A percentile compares a stretch with the other conserved stretches of the same genome.
Evolutionary conservation across 1,139 yeast species (phyloP).

Genomic region (Yamadazyma trypodendri): DNA sequence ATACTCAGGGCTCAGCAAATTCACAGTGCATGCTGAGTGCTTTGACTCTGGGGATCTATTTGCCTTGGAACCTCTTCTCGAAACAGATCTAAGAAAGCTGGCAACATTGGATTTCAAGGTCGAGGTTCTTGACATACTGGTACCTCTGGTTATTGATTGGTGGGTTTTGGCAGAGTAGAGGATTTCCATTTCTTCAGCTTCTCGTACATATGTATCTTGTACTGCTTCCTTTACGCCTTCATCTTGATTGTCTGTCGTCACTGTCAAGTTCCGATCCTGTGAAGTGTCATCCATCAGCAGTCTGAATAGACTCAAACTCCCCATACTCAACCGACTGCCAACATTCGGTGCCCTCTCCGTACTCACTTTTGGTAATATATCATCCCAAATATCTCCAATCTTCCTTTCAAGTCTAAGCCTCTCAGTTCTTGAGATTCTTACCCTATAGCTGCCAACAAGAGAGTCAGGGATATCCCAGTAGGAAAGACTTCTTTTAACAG

Average conservation of each 20-base stretch:
- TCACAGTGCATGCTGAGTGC: too few species aligned
- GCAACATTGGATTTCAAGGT: constrained; percentile 6
- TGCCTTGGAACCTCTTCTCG: neutral
- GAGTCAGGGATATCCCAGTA: neutral
- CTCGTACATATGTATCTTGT: too few species aligned
- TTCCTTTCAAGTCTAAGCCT: constrained; percentile 18
- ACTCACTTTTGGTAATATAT: constrained; percentile 16
- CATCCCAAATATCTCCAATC: constrained; percentile 20
- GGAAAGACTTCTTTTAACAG: neutral
- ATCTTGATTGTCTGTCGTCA: neutral
- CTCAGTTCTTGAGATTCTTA: constrained; percentile 8
- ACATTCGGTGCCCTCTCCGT: constrained; percentile 2
- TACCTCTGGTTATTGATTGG: neutral
- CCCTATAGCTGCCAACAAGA: neutral
- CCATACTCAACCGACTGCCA: constrained; percentile 6
- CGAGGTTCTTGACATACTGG: constrained; percentile 6
- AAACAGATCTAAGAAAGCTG: constrained; percentile 3
- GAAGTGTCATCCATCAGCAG: neutral
- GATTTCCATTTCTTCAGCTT: constrained; percentile 3
- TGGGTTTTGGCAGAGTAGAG: constrained; percentile 10
- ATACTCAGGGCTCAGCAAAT: too few species aligned
- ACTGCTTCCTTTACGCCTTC: too few species aligned
- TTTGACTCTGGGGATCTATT: too few species aligned
- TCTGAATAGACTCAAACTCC: constrained; percentile 7
- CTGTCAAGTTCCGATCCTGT: neutral